Percentiles rank a stretch among this genome's conserved stretches.
Conservation (phyloP, 208 protist species). For the Leishmania lainsoni region DNA sequence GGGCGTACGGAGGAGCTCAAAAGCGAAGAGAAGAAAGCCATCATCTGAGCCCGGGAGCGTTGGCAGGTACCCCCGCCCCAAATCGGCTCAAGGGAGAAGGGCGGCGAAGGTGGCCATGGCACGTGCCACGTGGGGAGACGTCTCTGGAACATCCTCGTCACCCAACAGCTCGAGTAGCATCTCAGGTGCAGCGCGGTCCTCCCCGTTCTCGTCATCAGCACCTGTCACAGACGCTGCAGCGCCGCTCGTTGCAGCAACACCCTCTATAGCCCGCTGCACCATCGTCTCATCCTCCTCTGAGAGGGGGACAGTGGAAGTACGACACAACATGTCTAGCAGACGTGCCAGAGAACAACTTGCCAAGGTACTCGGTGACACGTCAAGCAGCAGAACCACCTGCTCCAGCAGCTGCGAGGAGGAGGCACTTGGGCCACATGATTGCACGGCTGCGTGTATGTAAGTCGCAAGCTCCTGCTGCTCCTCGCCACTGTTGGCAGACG, state of each 20-base stretch:
- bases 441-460: not conserved
- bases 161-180: slow-evolving; percentile 73
- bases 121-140: slow-evolving; percentile 48
- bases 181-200: slow-evolving; percentile 40
- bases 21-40: not conserved
- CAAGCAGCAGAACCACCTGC: slow-evolving; percentile 67
- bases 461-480: slow-evolving; percentile 11
- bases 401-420: slow-evolving; percentile 38
- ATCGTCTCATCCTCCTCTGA: slow-evolving; percentile 40
- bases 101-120: slow-evolving; percentile 35
- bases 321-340: slow-evolving; percentile 24
- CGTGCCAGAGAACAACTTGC: slow-evolving; percentile 26
- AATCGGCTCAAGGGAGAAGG: not conserved
- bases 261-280: slow-evolving; percentile 39
- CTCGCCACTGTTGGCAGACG: not conserved
- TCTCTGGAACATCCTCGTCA: slow-evolving; percentile 41
- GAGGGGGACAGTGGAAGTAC: not conserved
- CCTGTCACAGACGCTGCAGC: not conserved
- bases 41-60: not conserved
- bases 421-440: not conserved
- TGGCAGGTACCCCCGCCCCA: not conserved
- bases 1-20: not conserved
- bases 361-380: slow-evolving; percentile 56
- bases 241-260: not conserved
- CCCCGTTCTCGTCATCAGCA: slow-evolving; percentile 23